A percentile compares a stretch with the other conserved stretches of the same genome.
Evolutionary conservation across 2,329 filamentous ascomycete genomes (phyloP).

Genomic region (Verticillium klebahnii): DNA sequence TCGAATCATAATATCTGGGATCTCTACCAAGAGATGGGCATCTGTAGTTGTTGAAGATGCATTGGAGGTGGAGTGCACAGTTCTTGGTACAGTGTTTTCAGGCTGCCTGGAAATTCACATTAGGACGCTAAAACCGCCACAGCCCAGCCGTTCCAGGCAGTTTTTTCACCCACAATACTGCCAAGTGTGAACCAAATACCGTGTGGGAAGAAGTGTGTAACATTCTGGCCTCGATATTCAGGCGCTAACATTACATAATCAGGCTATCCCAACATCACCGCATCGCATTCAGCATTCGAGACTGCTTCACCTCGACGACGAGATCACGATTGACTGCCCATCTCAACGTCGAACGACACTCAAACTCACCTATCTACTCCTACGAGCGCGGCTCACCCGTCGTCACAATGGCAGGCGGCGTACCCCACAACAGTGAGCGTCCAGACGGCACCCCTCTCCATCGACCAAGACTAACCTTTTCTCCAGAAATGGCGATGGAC

Average conservation of each 20-base stretch:
- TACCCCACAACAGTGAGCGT: constrained; percentile 14
- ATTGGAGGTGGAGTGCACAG: no score
- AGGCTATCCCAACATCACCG: not conserved
- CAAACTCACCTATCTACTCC: not conserved
- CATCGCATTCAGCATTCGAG: not conserved
- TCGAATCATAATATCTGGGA: no score
- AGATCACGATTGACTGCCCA: not conserved
- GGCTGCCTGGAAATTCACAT: not conserved
- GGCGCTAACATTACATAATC: not conserved
- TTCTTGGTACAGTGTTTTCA: not conserved
- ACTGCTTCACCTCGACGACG: not conserved
- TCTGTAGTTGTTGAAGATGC: no score
- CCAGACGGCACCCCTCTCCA: not conserved
- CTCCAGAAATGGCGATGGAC: constrained; percentile 39
- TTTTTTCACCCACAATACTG: not conserved
- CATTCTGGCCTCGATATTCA: not conserved
- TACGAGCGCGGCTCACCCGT: constrained; percentile 1
- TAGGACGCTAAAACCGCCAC: not conserved
- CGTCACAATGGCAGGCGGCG: constrained; percentile 14
- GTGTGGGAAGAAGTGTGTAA: not conserved
- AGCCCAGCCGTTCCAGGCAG: no score
- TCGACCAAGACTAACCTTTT: constrained; percentile 4
- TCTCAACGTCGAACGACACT: not conserved
- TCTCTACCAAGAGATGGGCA: no score
- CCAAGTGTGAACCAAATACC: not conserved